Base-by-base conservation (phyloP, 2,329 filamentous ascomycete genomes). In the Exophiala sp. region DNA sequence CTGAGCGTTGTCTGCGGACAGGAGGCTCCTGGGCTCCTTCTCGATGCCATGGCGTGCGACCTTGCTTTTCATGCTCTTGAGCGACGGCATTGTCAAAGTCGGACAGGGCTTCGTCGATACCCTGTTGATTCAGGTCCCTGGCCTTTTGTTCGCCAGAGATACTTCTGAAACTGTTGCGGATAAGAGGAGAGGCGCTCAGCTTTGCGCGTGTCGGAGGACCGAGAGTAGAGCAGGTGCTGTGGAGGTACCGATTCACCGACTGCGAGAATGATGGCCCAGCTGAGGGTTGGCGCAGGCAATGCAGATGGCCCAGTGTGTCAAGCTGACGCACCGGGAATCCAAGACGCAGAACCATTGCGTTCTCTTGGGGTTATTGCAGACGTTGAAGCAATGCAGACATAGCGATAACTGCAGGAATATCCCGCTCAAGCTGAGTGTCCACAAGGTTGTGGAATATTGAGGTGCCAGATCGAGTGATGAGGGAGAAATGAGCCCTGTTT, bases 1-100 rank as follows among this genome's bases (percentile, higher is more conserved):
- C 75, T 53, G 69, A 71, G 27, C 73, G 66, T 57, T 73, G 64
- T 48, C 72, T 64, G 48, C 70, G 70, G 2, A 81, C 78, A 4
- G 80, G 80, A n/a, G 79, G 73, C 30, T 69, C 60, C 54, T 81
- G 77, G 35, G 77, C 77, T 2, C 80, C 78, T 56, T 83, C 75
- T 13, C 81, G 73, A 56, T 81, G 80, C 83, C 83, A 86, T 58
- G 83, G 83, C 27, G 81, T 75, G 43, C 78, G 72, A 42, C 78
- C 70, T 55, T 83, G 81, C 52, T 64, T 61, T 1, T 72, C 62
- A 9, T 71, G 64, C 41, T 69, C 63, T 22, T 71, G 62, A n/a
- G 68, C 61, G 37, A 71, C 64, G 7, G 42, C 48, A n/a, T 22
- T 44, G 48, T 62, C 58, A 32, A 56, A 56, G 11, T 60, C 57